Base-by-base conservation (phyloP, 257 asterid species). In the Solanum microdontum region DNA sequence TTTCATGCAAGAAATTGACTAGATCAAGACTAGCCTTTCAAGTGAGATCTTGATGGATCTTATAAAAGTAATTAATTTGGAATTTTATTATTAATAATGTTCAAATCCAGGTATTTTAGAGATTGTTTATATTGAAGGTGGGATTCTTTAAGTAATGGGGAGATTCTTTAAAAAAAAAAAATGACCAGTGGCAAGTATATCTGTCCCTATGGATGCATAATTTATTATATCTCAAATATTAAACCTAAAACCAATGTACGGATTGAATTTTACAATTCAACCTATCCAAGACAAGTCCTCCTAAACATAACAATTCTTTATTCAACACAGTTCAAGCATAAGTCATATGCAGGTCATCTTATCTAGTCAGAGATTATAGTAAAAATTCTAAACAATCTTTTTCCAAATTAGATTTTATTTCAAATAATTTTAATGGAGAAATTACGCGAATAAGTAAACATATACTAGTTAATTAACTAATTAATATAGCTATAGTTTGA, bases 21-120 rank as follows among this genome's bases (percentile, higher is more conserved):
- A 69, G 58, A 84, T 48, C 90, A 88, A 87, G 85, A 86, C 93
- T 89, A 79, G 55, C 87, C 91, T 94, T 92, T 92, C 93, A 84
- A 62, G 87, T 88, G 89, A 92, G 93, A 94, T 94, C 90, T 80
- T 72, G 39, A 40, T 85, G 88, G 92, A 94, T 93, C 83, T 91
- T 91, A 88, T 90, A 51, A 84, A 83, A 51, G 6, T 36, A 58
- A 60, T 7, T 72, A 13, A 62, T 6, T 39, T 19, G 26, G 8
- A 26, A 15, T 70, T 26, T 28, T 72, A 83, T 83, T 39, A 86
- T 83, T 73, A 88, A 87, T 85, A 72, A 88, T 90, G 64, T 84
- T 43, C 68, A 72, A 85, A 34, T 83, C 40, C 72, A 64, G 58
- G 80, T n/a, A 89, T 82, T 77, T 26, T 34, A 89, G n/a, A 77